Evolutionary conservation across 2,329 filamentous ascomycete species (phyloP).

Genomic region (Rutstroemia sp.): DNA sequence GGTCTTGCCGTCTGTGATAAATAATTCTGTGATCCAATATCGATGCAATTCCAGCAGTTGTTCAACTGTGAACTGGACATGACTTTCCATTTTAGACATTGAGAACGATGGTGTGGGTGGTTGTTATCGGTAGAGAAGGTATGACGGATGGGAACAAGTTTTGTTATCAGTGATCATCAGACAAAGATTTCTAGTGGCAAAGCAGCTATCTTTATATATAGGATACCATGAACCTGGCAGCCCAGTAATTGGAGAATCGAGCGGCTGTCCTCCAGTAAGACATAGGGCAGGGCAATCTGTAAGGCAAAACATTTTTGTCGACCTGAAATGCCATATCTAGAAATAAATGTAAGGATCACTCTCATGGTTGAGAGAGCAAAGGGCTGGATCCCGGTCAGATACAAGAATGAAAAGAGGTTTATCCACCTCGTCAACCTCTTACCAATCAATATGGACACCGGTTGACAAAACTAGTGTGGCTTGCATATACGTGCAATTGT

Average conservation of each 20-base stretch:
- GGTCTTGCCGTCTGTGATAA: constrained; percentile 2
- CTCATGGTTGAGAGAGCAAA: background rate
- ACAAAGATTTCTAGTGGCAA: background rate
- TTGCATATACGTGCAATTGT: constrained; percentile 7
- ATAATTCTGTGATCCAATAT: constrained; percentile 10
- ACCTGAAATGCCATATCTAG: background rate
- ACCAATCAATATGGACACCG: constrained; percentile 4
- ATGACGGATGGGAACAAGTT: background rate
- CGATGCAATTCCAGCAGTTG: constrained; percentile 7
- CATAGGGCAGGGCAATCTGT: constrained; percentile 2
- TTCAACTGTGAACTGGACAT: constrained; percentile 8
- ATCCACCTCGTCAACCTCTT: background rate
- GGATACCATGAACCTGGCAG: background rate
- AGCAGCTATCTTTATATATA: constrained; percentile 4
- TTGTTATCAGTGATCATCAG: background rate
- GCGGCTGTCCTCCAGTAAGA: constrained; percentile 6
- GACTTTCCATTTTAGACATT: constrained; percentile 4
- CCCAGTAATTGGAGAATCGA: background rate
- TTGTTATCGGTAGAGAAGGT: background rate
- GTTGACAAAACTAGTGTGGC: constrained; percentile 8
- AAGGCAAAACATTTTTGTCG: constrained; percentile 6
- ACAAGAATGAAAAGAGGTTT: constrained; percentile 2
- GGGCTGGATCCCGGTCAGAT: constrained; percentile 3
- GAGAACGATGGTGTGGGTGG: background rate
- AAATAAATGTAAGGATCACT: background rate